Conservation (phyloP, 257 asterid genomes). For the Fraxinus americana region DNA sequence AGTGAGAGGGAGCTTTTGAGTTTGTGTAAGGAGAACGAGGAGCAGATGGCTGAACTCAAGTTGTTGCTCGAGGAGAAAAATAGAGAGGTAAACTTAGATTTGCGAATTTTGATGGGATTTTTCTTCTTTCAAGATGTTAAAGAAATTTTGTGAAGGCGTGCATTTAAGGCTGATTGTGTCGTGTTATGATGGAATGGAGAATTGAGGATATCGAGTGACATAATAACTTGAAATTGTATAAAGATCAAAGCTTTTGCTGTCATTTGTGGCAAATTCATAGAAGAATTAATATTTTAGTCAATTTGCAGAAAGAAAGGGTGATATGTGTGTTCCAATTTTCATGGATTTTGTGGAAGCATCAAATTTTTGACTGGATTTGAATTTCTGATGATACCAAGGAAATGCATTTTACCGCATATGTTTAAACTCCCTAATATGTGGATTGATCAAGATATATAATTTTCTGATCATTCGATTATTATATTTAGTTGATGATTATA, state of each 20-base stretch:
- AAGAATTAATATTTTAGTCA: no score
- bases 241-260: no score
- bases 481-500: background rate
- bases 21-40: constrained; percentile 66
- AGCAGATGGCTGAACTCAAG: constrained; percentile 61
- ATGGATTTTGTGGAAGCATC: background rate
- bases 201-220: background rate
- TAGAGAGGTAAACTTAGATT: constrained; percentile 52
- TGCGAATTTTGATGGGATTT: background rate
- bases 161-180: background rate
- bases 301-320: background rate
- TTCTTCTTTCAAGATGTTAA: background rate
- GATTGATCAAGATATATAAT: no score
- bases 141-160: background rate
- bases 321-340: background rate
- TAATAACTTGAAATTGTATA: background rate
- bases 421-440: no score
- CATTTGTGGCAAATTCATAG: background rate
- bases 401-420: background rate
- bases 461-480: no score
- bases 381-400: background rate
- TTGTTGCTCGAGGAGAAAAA: constrained; percentile 62
- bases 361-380: background rate
- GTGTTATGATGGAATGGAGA: background rate
- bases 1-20: constrained; percentile 91